Evolutionary conservation across 345 rosid species (phyloP), one percentile per base, ranked within the genome.

Genomic region (Pugionium dolabratum): DNA sequence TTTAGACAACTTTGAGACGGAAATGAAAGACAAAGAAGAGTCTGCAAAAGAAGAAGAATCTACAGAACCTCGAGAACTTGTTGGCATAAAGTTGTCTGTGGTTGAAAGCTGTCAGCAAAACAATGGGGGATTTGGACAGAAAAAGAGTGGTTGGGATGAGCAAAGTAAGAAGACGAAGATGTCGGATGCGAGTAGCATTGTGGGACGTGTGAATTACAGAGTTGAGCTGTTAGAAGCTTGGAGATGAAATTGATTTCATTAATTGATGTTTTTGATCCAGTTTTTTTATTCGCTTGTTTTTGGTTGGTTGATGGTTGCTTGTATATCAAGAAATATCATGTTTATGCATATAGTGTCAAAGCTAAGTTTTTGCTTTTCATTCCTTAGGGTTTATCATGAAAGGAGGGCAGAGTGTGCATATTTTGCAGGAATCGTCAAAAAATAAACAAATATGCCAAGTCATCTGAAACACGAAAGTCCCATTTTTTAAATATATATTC

Each of bases 181-280:
- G 81, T 71, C 67, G 84, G 81, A 70, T 58, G 73, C 10, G 33
- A 61, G 42, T 62, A 73, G 73, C 47, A 79, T 83, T 36, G 72
- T 74, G 25, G 80, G 84, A 35, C 73, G 76, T 5, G 72, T 86
- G 70, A 87, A 83, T 75, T 74, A 83, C n/a, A 81, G 91, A 76
- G 66, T 77, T 1, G 94, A 90, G 68, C 69, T 81, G n/a, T 67
- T 74, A n/a, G 92, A 88, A 77, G 96, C 94, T 55, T 88, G 96
- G 94, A 82, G 78, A 35, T 74, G n/a, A n/a, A n/a, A n/a, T n/a
- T n/a, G n/a, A n/a, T n/a, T n/a, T n/a, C n/a, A n/a, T n/a, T n/a
- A n/a, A n/a, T n/a, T 67, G 59, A 53, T 68, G n/a, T 36, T n/a
- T n/a, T 61, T 66, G 10, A 59, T 59, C 62, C 54, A 52, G 30